phyloP scores from a whole-genome alignment of 2,329 filamentous ascomycete species.

The Stenocarpella maydis region DNA sequence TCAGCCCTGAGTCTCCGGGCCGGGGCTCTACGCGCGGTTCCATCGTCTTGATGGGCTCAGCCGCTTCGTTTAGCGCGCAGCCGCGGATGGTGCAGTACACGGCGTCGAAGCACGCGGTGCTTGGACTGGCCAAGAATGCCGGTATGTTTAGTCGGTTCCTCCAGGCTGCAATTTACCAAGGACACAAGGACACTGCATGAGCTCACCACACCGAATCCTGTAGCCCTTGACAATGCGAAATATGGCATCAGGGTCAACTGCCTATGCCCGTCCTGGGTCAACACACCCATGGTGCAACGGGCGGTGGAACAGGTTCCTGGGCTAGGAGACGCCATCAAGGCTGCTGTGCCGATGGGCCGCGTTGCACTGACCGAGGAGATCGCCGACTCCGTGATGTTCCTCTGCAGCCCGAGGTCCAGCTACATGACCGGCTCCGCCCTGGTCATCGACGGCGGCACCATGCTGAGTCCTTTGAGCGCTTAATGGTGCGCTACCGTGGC shows the following conservation, averaged over 20 bases:
- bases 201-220: not conserved
- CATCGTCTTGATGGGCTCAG: slow-evolving; percentile 9
- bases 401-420: slow-evolving; percentile 22
- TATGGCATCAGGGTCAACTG: slow-evolving; percentile 20
- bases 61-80: too few relatives aligned
- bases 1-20: not conserved
- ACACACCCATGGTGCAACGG: slow-evolving; percentile 29
- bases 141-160: too few relatives aligned
- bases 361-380: slow-evolving; percentile 28
- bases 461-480: too few relatives aligned
- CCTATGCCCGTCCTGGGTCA: slow-evolving; percentile 24
- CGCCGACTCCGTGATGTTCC: slow-evolving; percentile 24
- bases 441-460: slow-evolving; percentile 18
- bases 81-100: too few relatives aligned
- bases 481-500: too few relatives aligned
- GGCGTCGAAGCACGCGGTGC: slow-evolving; percentile 27
- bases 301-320: slow-evolving; percentile 28
- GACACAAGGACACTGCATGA: too few relatives aligned
- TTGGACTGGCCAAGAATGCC: slow-evolving; percentile 27
- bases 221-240: slow-evolving; percentile 28
- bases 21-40: slow-evolving; percentile 14
- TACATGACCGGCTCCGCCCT: slow-evolving; percentile 21
- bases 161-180: too few relatives aligned
- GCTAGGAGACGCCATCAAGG: slow-evolving; percentile 23
- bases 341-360: slow-evolving; percentile 20